phyloP scores from a whole-genome alignment of 192 early-diverging fungal genomes.

The Coemansia guatemalensis region DNA sequence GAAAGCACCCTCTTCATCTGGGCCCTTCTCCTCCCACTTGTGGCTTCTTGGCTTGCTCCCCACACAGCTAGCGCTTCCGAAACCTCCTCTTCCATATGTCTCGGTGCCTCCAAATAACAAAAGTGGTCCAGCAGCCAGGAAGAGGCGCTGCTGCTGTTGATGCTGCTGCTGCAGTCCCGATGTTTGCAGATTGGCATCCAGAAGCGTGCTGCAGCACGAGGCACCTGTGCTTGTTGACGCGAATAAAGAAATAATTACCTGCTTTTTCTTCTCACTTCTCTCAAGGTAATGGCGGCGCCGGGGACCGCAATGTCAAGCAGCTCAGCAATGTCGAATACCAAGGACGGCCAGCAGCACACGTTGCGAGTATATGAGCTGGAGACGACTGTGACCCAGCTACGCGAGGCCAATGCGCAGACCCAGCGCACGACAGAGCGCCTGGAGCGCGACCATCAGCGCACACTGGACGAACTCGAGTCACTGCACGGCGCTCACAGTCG shows the following conservation, averaged over 20 bases:
- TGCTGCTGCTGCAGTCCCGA: background rate
- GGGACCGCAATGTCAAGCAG: constrained; percentile 14
- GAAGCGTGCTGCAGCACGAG: background rate
- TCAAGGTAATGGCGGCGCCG: constrained; percentile 3
- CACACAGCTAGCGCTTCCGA: too few relatives aligned
- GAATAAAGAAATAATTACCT: background rate
- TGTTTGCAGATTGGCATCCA: background rate
- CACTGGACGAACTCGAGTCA: constrained; percentile 39
- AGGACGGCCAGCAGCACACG: constrained; percentile 13
- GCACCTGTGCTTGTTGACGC: background rate
- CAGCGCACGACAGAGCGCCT: constrained; percentile 26
- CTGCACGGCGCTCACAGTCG: constrained; percentile 44
- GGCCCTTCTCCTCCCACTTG: too few relatives aligned
- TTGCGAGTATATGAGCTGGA: constrained; percentile 47
- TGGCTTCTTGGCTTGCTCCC: too few relatives aligned
- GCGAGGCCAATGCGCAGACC: constrained; percentile 26
- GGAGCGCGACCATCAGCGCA: constrained; percentile 32
- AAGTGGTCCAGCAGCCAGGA: background rate
- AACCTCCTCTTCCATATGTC: too few relatives aligned
- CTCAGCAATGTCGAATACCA: background rate
- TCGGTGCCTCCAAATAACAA: constrained; percentile 6
- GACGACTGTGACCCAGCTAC: constrained; percentile 29
- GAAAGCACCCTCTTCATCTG: too few relatives aligned
- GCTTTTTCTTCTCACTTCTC: background rate
- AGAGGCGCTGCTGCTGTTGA: background rate